Percentiles rank a stretch among this genome's conserved stretches.
These are phyloP conservation scores for Lentinula lateritia DNA, from an alignment of 768 basidiomycete genomes.

Conservation along the genomic window DNA sequence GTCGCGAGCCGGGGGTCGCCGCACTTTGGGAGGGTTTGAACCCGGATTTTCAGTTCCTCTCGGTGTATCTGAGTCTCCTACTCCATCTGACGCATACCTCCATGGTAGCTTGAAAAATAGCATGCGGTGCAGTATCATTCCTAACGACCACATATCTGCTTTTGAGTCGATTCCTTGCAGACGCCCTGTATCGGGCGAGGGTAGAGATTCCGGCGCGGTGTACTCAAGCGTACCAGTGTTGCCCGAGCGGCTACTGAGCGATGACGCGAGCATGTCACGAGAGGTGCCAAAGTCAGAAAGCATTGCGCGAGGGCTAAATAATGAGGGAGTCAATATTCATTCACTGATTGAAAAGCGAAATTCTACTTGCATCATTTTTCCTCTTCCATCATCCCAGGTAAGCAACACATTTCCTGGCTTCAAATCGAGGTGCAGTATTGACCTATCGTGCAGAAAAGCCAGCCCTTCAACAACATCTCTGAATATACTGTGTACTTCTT, in stretches of 20 bases:
- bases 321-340: neutral
- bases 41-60: neutral
- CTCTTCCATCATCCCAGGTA: slow-evolving; percentile 82
- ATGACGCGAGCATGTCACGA: slow-evolving; percentile 75
- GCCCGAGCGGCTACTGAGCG: slow-evolving; percentile 67
- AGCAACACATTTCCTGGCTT: slow-evolving; percentile 93
- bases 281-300: slow-evolving; percentile 95
- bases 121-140: slow-evolving; percentile 93
- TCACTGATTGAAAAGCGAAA: neutral
- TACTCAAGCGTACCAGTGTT: slow-evolving; percentile 93
- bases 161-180: slow-evolving; percentile 78
- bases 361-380: slow-evolving; percentile 69
- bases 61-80: slow-evolving; percentile 20
- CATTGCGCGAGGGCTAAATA: slow-evolving; percentile 81
- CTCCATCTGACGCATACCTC: slow-evolving; percentile 59
- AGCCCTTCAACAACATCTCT: slow-evolving; percentile 83
- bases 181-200: slow-evolving; percentile 56
- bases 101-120: slow-evolving; percentile 90
- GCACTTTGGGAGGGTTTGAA: neutral
- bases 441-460: slow-evolving; percentile 79
- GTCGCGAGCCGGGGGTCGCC: slow-evolving; percentile 29
- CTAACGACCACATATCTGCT: slow-evolving; percentile 95
- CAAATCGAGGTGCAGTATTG: slow-evolving; percentile 88
- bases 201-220: slow-evolving; percentile 83
- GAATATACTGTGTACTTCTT: slow-evolving; percentile 79